Base-by-base conservation (phyloP, 305 asterid species). In the Salvia sclarea region DNA sequence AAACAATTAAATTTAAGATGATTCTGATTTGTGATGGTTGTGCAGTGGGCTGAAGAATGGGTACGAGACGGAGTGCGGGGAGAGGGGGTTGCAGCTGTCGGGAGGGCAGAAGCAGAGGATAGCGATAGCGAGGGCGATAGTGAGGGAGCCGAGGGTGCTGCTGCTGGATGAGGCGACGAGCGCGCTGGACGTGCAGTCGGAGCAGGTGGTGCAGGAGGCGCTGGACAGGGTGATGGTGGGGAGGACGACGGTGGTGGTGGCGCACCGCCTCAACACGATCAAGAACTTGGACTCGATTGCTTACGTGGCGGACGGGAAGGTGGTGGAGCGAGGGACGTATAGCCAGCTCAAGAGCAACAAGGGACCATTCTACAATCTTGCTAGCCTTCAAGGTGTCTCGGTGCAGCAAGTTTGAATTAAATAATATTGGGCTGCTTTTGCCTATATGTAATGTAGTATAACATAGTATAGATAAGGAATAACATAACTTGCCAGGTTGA, bases 61-160 rank as follows among this genome's bases (percentile, higher is more conserved):
- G 43, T 90, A 90, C 4, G 82, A 76, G 1, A 88, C 92, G 0
- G 95, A 84, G 58, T 88, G 97, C 14, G 97, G 95, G 7, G 95
- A 88, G 11, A 78, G 94, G 74, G 97, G 97, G 4, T 73, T 83
- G 71, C 95, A 82, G 44, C 37, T 90, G 41, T 90, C 95, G 12
- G 97, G 97, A 54, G 97, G 95, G 5, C 97, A 90, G 68, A 90
- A 83, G 40, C 97, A 90, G 67, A 79, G 97, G 37, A 86, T 90
- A 0, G 97, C 94, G 2, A 90, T 90, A 12, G 95, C 97, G 0
- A 75, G 97, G 60, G 97, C 97, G 2, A 88, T 90, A 47, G 69
- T 88, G 2, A 74, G 94, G 3, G 77, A 84, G 59, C 94, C 95
- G 1, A 81, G 74, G 0, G 75, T 90, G 59, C 70, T 90, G 16